Conservation (phyloP, 306 rosid species). For the Cicer judaicum region DNA sequence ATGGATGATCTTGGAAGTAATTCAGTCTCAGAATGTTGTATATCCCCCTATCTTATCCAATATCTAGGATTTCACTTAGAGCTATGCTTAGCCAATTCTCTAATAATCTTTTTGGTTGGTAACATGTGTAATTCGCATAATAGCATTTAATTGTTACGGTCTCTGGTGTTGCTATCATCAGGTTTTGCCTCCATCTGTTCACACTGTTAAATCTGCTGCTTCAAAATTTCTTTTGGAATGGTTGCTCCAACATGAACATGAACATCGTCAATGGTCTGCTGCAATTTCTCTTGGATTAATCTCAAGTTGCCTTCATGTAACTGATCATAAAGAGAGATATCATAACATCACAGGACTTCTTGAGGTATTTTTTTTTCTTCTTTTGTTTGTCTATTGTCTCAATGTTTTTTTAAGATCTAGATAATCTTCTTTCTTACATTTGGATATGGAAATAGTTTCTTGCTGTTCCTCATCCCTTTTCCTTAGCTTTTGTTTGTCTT, state of each 20-base stretch:
- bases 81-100: conserved; percentile 33
- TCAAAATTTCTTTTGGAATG: conserved; percentile 87
- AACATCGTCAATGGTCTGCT: conserved; percentile 87
- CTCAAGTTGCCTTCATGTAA: conserved; percentile 88
- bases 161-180: conserved; percentile 47
- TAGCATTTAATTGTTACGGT: conserved; percentile 29
- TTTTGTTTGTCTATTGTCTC: conserved; percentile 17
- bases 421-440: conserved; percentile 8
- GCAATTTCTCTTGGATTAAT: conserved; percentile 94
- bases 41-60: conserved; percentile 1
- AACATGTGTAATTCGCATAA: conserved; percentile 16
- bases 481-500: conserved; percentile 32
- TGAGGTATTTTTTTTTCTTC: conserved; percentile 62
- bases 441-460: conserved; percentile 6
- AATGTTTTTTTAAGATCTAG: conserved; percentile 19
- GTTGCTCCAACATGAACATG: conserved; percentile 92
- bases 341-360: conserved; percentile 79
- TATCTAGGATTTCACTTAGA: conserved; percentile 32
- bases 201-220: conserved; percentile 85
- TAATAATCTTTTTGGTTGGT: conserved; percentile 29
- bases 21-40: conserved; percentile 30
- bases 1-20: conserved; percentile 40
- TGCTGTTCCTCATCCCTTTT: not conserved
- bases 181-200: conserved; percentile 92
- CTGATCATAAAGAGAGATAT: conserved; percentile 87